Percentiles rank a stretch among this genome's conserved stretches.
phyloP scores from a whole-genome alignment of 495 filamentous ascomycete species.

The Aspergillus hancockii region DNA sequence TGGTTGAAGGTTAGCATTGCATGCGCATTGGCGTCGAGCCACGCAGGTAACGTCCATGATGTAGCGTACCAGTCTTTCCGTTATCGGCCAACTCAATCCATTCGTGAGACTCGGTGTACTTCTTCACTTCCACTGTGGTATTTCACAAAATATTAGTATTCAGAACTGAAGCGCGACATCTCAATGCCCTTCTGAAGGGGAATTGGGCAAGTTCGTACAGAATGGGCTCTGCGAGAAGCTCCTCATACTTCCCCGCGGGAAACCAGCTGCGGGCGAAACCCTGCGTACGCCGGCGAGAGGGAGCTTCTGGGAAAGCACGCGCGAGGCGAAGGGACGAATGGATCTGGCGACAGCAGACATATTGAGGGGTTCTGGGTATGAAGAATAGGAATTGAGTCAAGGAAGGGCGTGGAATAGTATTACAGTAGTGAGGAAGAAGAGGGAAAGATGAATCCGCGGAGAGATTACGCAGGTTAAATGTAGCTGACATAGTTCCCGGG shows the following conservation, averaged over 20 bases:
- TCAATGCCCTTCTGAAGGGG: constrained; percentile 9
- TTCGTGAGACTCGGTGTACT: constrained; percentile 96
- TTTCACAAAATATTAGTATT: constrained; percentile 28
- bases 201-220: constrained; percentile 33
- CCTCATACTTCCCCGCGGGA: constrained; percentile 52
- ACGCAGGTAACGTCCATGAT: not conserved
- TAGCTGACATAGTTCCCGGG: constrained; percentile 6
- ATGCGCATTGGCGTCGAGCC: not conserved
- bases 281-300: constrained; percentile 37
- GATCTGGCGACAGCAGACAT: constrained; percentile 45
- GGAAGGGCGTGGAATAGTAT: constrained; percentile 29
- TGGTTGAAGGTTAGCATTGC: not conserved
- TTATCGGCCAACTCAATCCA: constrained; percentile 87
- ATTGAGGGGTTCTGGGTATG: constrained; percentile 17
- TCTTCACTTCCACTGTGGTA: constrained; percentile 60
- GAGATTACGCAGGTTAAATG: constrained; percentile 7
- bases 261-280: constrained; percentile 45
- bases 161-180: constrained; percentile 9
- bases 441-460: constrained; percentile 19
- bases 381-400: constrained; percentile 20
- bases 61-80: constrained; percentile 52
- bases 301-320: constrained; percentile 46
- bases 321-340: constrained; percentile 45
- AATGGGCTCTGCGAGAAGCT: constrained; percentile 51
- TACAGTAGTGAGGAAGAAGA: constrained; percentile 27